Evolutionary conservation across 305 asterid genomes (phyloP).

Genomic region (Plantago lanceolata): DNA sequence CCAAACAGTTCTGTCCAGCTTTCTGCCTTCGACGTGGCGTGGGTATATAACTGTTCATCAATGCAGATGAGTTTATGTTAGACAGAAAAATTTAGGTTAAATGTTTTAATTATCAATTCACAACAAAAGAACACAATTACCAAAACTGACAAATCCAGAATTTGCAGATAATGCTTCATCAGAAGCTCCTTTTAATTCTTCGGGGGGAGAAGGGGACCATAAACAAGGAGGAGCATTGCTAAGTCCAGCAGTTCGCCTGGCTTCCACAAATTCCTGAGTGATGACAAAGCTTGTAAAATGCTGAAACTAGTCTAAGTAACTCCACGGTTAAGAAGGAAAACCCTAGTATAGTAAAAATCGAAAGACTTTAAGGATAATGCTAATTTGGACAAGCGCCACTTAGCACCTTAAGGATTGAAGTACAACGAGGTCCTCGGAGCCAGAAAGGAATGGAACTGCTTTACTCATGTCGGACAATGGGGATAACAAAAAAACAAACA

Average conservation of each 20-base stretch:
- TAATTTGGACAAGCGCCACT: slow-evolving; percentile 4
- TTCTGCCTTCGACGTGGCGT: slow-evolving; percentile 89
- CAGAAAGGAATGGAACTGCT: slow-evolving; percentile 10
- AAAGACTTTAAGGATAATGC: not conserved
- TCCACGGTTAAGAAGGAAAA: slow-evolving; percentile 2
- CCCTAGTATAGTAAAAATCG: slow-evolving; percentile 1
- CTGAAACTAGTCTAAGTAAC: slow-evolving; percentile 14
- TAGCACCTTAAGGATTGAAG: slow-evolving; percentile 5
- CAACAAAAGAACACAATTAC: slow-evolving; percentile 33
- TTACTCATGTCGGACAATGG: slow-evolving; percentile 3
- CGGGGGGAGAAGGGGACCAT: slow-evolving; percentile 88
- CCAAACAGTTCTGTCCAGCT: slow-evolving; percentile 94
- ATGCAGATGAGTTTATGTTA: slow-evolving; percentile 27
- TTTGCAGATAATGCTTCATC: slow-evolving; percentile 68
- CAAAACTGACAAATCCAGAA: slow-evolving; percentile 93
- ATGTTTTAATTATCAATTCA: slow-evolving; percentile 14
- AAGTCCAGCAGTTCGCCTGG: slow-evolving; percentile 83
- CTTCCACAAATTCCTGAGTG: slow-evolving; percentile 87
- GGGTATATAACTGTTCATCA: slow-evolving; percentile 66
- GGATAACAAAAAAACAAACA: slow-evolving; percentile 1
- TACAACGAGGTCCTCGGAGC: not conserved
- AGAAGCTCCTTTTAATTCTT: slow-evolving; percentile 64
- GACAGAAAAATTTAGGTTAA: slow-evolving; percentile 17
- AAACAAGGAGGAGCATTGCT: slow-evolving; percentile 82
- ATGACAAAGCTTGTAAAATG: slow-evolving; percentile 21